phyloP scores from a whole-genome alignment of 495 filamentous ascomycete genomes.

The Polyplosphaeria fusca region DNA sequence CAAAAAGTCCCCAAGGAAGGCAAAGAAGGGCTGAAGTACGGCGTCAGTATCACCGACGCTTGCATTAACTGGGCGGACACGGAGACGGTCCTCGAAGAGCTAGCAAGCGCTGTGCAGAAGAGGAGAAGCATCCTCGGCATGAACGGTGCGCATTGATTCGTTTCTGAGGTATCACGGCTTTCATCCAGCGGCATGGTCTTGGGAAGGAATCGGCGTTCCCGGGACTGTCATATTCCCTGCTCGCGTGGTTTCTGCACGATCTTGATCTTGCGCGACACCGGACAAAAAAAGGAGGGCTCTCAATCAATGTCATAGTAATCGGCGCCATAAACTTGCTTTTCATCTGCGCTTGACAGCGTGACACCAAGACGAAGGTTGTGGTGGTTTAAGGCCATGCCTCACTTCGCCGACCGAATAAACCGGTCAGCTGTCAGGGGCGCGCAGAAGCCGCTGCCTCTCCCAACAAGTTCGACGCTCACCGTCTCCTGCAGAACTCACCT shows the following conservation, averaged over 20 bases:
- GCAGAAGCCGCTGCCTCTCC: neutral
- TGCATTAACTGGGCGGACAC: conserved; percentile 96
- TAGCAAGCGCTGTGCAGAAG: conserved; percentile 78
- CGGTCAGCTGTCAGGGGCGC: too few species aligned
- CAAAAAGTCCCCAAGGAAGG: conserved; percentile 93
- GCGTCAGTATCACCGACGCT: conserved; percentile 96
- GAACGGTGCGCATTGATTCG: conserved; percentile 30
- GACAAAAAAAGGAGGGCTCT: too few species aligned
- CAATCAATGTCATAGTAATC: too few species aligned
- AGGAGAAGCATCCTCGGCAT: conserved; percentile 51
- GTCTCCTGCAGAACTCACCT: too few species aligned
- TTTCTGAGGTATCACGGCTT: neutral
- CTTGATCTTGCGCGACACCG: too few species aligned
- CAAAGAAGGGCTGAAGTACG: conserved; percentile 84
- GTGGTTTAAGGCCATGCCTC: too few species aligned
- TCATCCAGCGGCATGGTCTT: conserved; percentile 3
- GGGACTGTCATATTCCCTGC: neutral
- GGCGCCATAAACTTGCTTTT: too few species aligned
- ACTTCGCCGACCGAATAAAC: too few species aligned
- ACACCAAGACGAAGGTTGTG: too few species aligned
- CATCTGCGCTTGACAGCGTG: too few species aligned
- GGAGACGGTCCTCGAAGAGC: conserved; percentile 68
- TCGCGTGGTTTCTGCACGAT: too few species aligned
- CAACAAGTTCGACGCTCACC: too few species aligned
- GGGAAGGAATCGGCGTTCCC: conserved; percentile 17